A percentile compares a stretch with the other conserved stretches of the same genome.
phyloP scores from a whole-genome alignment of 176 grass and related monocot genomes.

The Eragrostis curvula region DNA sequence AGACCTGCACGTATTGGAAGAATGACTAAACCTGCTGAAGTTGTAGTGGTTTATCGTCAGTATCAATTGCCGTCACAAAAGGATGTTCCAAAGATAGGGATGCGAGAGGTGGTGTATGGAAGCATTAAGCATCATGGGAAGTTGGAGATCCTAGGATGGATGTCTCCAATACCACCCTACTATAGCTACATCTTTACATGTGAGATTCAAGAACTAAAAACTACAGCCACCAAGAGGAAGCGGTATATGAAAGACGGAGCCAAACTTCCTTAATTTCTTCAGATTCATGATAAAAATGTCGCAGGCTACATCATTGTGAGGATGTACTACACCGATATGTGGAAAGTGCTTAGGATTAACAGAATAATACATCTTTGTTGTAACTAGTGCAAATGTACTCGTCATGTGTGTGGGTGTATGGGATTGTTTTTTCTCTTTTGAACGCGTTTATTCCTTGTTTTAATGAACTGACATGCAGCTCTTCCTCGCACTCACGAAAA shows the following conservation, averaged over 20 bases:
- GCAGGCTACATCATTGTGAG: too few relatives aligned
- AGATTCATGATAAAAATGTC: too few relatives aligned
- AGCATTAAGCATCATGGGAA: not conserved
- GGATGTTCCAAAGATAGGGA: not conserved
- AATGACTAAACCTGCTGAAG: not conserved
- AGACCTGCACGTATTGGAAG: not conserved
- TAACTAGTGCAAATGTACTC: too few relatives aligned
- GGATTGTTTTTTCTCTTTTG: too few relatives aligned
- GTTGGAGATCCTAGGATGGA: not conserved
- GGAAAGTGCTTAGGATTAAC: too few relatives aligned
- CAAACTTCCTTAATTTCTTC: not conserved
- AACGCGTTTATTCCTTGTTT: too few relatives aligned
- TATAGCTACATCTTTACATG: not conserved
- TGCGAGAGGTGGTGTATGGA: not conserved
- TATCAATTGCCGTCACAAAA: not conserved
- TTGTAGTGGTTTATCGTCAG: not conserved
- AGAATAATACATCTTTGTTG: too few relatives aligned
- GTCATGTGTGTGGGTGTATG: too few relatives aligned
- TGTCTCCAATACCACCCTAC: constrained; percentile 5
- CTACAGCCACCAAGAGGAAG: not conserved
- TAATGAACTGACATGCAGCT: too few relatives aligned
- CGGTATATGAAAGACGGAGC: not conserved
- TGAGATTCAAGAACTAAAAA: not conserved
- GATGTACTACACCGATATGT: too few relatives aligned
- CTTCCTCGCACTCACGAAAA: too few relatives aligned